Evolutionary conservation across 1,284 basidiomycete genomes (phyloP).

Genomic region (Sporisorium exsertum): DNA sequence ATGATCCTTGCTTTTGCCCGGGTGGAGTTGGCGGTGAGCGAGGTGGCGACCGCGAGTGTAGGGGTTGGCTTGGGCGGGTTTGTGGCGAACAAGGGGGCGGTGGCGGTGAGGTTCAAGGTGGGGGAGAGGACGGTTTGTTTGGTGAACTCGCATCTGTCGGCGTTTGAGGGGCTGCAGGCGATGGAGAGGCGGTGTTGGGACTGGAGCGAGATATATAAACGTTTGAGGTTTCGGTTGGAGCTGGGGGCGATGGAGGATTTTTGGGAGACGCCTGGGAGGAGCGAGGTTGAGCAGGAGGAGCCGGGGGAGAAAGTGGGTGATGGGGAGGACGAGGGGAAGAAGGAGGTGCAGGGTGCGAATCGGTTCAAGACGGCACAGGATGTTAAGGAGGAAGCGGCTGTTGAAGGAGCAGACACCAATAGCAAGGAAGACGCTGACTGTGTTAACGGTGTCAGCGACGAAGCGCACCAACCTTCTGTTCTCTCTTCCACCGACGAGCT

Average conservation of each 20-base stretch:
- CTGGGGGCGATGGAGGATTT: constrained; percentile 8
- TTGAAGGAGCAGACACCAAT: not conserved
- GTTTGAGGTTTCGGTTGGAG: constrained; percentile 34
- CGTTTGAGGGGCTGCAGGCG: constrained; percentile 69
- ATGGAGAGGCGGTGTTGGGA: constrained; percentile 56
- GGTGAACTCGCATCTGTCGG: constrained; percentile 92
- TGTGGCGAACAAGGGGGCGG: constrained; percentile 73
- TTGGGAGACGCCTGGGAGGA: constrained; percentile 78
- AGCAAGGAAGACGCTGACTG: not conserved
- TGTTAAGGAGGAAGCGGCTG: constrained; percentile 4
- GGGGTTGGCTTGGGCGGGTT: constrained; percentile 53
- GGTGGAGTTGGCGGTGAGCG: constrained; percentile 17
- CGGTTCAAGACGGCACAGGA: constrained; percentile 20
- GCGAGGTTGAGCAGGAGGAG: constrained; percentile 62
- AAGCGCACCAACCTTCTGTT: not conserved
- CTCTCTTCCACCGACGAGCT: not conserved
- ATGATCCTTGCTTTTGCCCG: constrained; percentile 42
- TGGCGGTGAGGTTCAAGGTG: constrained; percentile 89
- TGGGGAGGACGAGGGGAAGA: constrained; percentile 71
- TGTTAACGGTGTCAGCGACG: not conserved
- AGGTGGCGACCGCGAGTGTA: constrained; percentile 37
- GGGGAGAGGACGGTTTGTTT: constrained; percentile 92
- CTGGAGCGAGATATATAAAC: constrained; percentile 51
- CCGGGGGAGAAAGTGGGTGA: constrained; percentile 78
- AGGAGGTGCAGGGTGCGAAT: constrained; percentile 83